A percentile compares a stretch with the other conserved stretches of the same genome.
phyloP scores from a whole-genome alignment of 2,329 filamentous ascomycete species.

The Periconia digitata region DNA sequence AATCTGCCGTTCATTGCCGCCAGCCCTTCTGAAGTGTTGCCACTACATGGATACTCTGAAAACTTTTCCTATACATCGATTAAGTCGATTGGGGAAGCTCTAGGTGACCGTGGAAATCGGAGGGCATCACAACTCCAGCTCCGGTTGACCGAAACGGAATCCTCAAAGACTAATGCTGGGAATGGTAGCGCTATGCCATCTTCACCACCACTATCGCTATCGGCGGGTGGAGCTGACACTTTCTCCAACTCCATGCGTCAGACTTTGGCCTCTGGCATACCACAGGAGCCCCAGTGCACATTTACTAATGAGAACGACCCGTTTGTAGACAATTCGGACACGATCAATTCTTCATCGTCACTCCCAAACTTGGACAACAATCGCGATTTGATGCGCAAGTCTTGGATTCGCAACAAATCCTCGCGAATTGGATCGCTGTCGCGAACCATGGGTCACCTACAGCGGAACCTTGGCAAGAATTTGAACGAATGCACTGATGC shows the following conservation, averaged over 20 bases:
- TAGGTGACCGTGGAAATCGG: background rate
- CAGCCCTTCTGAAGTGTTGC: background rate
- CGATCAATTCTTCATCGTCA: background rate
- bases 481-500: constrained; percentile 4
- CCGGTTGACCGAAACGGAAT: background rate
- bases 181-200: background rate
- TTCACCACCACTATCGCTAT: background rate
- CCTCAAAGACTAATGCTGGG: background rate
- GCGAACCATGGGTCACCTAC: background rate
- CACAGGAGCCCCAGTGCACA: background rate
- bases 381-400: constrained; percentile 10
- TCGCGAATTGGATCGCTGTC: constrained; percentile 9
- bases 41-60: background rate
- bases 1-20: background rate
- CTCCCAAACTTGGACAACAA: constrained; percentile 1
- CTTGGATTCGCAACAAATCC: constrained; percentile 18
- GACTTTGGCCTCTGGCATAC: background rate
- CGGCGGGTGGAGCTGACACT: background rate
- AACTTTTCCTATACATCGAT: background rate
- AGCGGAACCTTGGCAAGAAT: constrained; percentile 1
- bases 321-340: background rate
- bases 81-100: too few relatives aligned
- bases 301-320: background rate
- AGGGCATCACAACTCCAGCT: background rate
- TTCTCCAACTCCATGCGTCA: background rate